Base-by-base conservation (phyloP, 2,329 filamentous ascomycete genomes). In the Didymella arachidicola region DNA sequence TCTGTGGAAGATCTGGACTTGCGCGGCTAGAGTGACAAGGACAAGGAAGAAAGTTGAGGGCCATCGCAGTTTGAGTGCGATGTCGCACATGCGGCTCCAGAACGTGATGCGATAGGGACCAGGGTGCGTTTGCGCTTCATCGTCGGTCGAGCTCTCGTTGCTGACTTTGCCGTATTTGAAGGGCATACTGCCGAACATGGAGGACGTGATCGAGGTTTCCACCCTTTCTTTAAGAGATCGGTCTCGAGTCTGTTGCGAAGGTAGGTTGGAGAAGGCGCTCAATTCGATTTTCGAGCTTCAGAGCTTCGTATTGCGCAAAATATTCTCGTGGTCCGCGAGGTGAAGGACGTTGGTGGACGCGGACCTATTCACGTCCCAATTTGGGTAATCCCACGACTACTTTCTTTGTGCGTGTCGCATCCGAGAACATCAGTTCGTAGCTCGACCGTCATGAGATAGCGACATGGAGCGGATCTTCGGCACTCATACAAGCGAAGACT, bases 101-200 rank as follows among this genome's bases (percentile, higher is more conserved):
- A 50, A 14, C 0, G 43, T 54, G 27, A 50, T 18, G 3, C 56
- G 46, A 7, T 36, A 25, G 22, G 38, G 29, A 7, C 29, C 38
- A 1, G 22, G 39, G 7, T 48, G 26, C 2, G 25, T 44, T 2
- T 46, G 36, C 18, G 57, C 48, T 19, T 56, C 30, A 14, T 63
- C 56, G 8, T 51, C 38, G 0, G 53, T 44, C 1, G 34, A 53
- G 51, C 53, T 61, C 6, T 64, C 63, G 42, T 51, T 57, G 36
- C 52, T 42, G 26, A 66, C 57, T 48, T 64, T 67, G 12, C 58
- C 46, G 57, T 66, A 67, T 11, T 18, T 38, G 42, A 54, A 61
- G 16, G 53, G 34, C 34, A 53, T 64, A 16, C 7, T 45, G 32
- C 3, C 19, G 18, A 36, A 47, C 29, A 47, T 36, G 6, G 19